A percentile compares a stretch with the other conserved stretches of the same genome.
phyloP scores from a whole-genome alignment of 2,329 filamentous ascomycete genomes.

The Cladosporium colombiae region DNA sequence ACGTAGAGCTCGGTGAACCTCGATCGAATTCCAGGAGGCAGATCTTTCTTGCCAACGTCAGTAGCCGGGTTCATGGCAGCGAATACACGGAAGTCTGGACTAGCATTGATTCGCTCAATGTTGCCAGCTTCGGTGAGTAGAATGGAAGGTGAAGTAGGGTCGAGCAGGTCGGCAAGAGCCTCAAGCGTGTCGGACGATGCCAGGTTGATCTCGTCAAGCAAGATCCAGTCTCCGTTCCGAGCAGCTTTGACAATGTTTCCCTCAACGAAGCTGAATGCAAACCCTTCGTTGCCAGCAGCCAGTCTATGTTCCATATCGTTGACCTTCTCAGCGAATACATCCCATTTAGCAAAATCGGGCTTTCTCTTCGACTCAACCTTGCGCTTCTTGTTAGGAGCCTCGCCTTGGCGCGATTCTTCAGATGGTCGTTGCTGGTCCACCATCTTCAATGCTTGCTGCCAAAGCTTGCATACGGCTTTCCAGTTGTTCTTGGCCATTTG shows the following conservation, averaged over 20 bases:
- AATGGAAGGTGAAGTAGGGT: slow-evolving; percentile 73
- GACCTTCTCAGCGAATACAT: slow-evolving; percentile 72
- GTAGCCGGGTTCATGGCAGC: slow-evolving; percentile 99
- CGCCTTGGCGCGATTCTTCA: slow-evolving; percentile 51
- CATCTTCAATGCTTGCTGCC: slow-evolving; percentile 86
- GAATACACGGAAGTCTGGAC: slow-evolving; percentile 93
- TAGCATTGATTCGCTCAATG: slow-evolving; percentile 83
- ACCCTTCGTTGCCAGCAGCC: slow-evolving; percentile 68
- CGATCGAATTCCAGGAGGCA: slow-evolving; percentile 84
- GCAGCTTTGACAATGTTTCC: slow-evolving; percentile 96
- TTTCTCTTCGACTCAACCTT: slow-evolving; percentile 58
- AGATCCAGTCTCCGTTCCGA: slow-evolving; percentile 92
- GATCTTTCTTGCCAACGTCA: slow-evolving; percentile 91
- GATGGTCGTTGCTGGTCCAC: slow-evolving; percentile 61
- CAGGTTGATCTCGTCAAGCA: slow-evolving; percentile 96
- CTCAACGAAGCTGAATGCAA: slow-evolving; percentile 94
- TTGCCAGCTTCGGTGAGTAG: slow-evolving; percentile 91
- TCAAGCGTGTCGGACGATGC: slow-evolving; percentile 93
- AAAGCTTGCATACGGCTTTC: slow-evolving; percentile 80
- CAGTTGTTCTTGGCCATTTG: slow-evolving; percentile 81
- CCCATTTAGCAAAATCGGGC: slow-evolving; percentile 66
- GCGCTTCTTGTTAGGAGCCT: slow-evolving; percentile 71
- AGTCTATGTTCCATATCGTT: slow-evolving; percentile 80
- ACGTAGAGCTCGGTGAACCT: slow-evolving; percentile 97
- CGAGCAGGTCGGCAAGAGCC: slow-evolving; percentile 85